Conservation (phyloP, 2,329 filamentous ascomycete species). For the Emericellopsis atlantica region DNA sequence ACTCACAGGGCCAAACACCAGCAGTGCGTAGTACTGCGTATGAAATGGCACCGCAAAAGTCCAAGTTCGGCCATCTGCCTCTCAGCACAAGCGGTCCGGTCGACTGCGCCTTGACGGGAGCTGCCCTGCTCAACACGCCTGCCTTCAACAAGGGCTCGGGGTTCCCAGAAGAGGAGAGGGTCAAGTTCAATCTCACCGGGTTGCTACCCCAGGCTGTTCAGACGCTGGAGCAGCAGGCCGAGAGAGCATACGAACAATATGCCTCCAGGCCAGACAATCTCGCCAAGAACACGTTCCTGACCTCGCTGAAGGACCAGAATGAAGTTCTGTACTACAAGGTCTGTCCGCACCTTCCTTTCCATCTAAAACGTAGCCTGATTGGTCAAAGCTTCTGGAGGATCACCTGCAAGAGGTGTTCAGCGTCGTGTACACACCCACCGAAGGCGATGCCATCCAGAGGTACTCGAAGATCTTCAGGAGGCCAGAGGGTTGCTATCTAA, state of each 20-base stretch:
- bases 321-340: conserved; percentile 70
- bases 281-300: conserved; percentile 81
- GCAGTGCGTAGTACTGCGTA: too few species aligned
- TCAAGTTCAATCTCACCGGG: conserved; percentile 57
- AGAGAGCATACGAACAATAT: conserved; percentile 75
- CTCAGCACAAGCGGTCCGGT: conserved; percentile 22
- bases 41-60: not conserved
- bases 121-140: conserved; percentile 20
- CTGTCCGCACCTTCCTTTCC: not conserved
- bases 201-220: conserved; percentile 62
- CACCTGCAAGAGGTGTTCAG: conserved; percentile 82
- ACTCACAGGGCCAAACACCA: too few species aligned
- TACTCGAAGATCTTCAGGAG: conserved; percentile 67
- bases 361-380: not conserved
- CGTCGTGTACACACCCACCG: conserved; percentile 83
- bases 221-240: conserved; percentile 62
- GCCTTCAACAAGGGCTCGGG: conserved; percentile 71
- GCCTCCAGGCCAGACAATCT: conserved; percentile 46
- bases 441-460: conserved; percentile 78
- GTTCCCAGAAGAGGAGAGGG: conserved; percentile 57
- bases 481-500: conserved; percentile 72
- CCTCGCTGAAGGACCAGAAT: conserved; percentile 76
- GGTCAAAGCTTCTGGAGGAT: conserved; percentile 29
- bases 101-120: conserved; percentile 21
- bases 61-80: conserved; percentile 17